Evolutionary conservation across 305 asterid species (phyloP).

Genomic region (Fraxinus latifolia): DNA sequence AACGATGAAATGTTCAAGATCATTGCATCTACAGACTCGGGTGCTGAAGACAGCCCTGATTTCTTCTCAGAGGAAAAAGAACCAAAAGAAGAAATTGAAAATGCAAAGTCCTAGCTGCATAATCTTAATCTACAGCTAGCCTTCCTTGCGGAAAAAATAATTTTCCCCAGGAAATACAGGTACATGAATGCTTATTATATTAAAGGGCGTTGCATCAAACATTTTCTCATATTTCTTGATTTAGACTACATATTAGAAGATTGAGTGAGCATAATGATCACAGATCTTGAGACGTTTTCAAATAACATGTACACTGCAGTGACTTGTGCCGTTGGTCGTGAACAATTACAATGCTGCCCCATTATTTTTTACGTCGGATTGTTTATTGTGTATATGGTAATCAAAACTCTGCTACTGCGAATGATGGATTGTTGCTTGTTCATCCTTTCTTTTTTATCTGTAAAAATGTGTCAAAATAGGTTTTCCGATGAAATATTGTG

Average conservation of each 20-base stretch:
- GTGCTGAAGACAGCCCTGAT: slow-evolving; percentile 41
- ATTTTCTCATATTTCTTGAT: background rate
- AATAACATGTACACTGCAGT: background rate
- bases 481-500: background rate
- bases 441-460: background rate
- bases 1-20: slow-evolving; percentile 57
- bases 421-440: background rate
- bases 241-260: background rate
- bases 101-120: slow-evolving; percentile 19
- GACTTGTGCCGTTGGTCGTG: background rate
- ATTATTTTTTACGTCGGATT: background rate
- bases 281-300: background rate
- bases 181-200: background rate
- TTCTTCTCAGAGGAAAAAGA: slow-evolving; percentile 40
- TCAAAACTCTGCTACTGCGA: background rate
- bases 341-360: background rate
- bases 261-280: background rate
- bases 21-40: slow-evolving; percentile 14
- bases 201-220: background rate
- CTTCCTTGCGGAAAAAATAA: background rate
- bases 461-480: background rate
- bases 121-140: background rate
- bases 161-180: background rate
- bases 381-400: background rate
- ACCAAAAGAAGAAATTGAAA: slow-evolving; percentile 42